Evolutionary conservation across 2,329 filamentous ascomycete genomes (phyloP).

Genomic region (Fusarium hostae): DNA sequence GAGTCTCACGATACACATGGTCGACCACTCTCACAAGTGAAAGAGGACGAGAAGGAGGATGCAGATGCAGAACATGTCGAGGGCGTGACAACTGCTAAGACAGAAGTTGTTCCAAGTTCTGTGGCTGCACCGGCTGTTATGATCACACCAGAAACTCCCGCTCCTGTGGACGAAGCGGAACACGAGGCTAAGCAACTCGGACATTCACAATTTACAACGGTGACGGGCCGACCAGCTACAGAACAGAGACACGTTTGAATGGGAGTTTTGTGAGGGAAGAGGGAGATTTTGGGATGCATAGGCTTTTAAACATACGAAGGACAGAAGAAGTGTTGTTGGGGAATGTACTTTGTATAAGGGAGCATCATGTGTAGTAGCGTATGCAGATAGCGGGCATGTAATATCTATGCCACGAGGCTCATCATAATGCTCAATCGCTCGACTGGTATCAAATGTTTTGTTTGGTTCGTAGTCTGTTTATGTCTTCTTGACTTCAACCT

Average conservation of each 20-base stretch:
- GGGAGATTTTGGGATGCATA: conserved; percentile 9
- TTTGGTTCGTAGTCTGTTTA: not conserved
- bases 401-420: conserved; percentile 18
- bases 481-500: conserved; percentile 61
- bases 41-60: conserved; percentile 53
- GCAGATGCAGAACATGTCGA: conserved; percentile 49
- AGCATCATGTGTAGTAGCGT: conserved; percentile 14
- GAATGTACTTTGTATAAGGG: conserved; percentile 44
- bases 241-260: not conserved
- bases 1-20: conserved; percentile 36
- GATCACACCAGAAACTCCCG: conserved; percentile 63
- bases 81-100: conserved; percentile 9
- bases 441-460: conserved; percentile 40
- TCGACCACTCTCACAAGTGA: conserved; percentile 51
- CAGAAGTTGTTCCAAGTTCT: conserved; percentile 1
- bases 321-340: conserved; percentile 6
- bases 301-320: not conserved
- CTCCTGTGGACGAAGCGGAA: conserved; percentile 47
- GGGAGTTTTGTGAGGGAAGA: conserved; percentile 43
- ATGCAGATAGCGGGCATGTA: conserved; percentile 25
- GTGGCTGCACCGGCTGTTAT: conserved; percentile 55
- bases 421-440: not conserved
- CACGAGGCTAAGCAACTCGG: conserved; percentile 59
- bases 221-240: not conserved
- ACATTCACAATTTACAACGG: conserved; percentile 51